Percentiles rank a stretch among this genome's conserved stretches.
These are phyloP conservation scores for Aaosphaeria pasadenensis DNA, from an alignment of 2,329 filamentous ascomycete species.

Conservation along the genomic window DNA sequence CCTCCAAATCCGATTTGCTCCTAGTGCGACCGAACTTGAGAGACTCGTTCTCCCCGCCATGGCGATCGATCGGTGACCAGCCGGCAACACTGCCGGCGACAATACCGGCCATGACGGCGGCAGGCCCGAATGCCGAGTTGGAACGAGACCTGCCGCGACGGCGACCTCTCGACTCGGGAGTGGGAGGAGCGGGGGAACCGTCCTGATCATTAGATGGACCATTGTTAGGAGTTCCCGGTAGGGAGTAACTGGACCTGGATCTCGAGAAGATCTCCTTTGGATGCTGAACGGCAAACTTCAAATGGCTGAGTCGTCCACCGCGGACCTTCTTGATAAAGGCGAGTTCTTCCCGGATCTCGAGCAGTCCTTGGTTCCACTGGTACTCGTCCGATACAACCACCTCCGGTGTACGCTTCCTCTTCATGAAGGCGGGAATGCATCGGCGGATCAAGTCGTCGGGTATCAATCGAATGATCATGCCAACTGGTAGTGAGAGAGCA, in stretches of 20 bases:
- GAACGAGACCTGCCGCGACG: slow-evolving; percentile 63
- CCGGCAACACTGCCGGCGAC: slow-evolving; percentile 73
- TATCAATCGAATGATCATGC: slow-evolving; percentile 74
- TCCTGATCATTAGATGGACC: slow-evolving; percentile 37
- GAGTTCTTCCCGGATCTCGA: slow-evolving; percentile 76
- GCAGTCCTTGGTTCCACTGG: slow-evolving; percentile 67
- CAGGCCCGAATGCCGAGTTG: slow-evolving; percentile 70
- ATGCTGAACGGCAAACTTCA: slow-evolving; percentile 75
- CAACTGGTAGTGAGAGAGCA: slow-evolving; percentile 79
- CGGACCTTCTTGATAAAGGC: slow-evolving; percentile 77
- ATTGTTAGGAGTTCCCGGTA: slow-evolving; percentile 62
- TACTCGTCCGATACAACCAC: slow-evolving; percentile 46
- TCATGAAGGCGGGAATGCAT: slow-evolving; percentile 42
- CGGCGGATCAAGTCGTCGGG: slow-evolving; percentile 65
- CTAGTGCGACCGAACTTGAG: slow-evolving; percentile 35
- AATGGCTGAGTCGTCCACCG: slow-evolving; percentile 76
- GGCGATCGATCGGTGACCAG: slow-evolving; percentile 68
- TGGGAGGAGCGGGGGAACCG: slow-evolving; percentile 45
- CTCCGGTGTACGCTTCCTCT: slow-evolving; percentile 41
- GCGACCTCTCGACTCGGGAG: slow-evolving; percentile 57
- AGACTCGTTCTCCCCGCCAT: slow-evolving; percentile 40
- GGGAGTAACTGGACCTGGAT: slow-evolving; percentile 60
- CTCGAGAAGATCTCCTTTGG: slow-evolving; percentile 68
- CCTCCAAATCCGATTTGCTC: slow-evolving; percentile 40
- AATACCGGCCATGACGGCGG: slow-evolving; percentile 79